Evolutionary conservation across 768 basidiomycete genomes (phyloP).

Genomic region (Clitopilus hobsonii): DNA sequence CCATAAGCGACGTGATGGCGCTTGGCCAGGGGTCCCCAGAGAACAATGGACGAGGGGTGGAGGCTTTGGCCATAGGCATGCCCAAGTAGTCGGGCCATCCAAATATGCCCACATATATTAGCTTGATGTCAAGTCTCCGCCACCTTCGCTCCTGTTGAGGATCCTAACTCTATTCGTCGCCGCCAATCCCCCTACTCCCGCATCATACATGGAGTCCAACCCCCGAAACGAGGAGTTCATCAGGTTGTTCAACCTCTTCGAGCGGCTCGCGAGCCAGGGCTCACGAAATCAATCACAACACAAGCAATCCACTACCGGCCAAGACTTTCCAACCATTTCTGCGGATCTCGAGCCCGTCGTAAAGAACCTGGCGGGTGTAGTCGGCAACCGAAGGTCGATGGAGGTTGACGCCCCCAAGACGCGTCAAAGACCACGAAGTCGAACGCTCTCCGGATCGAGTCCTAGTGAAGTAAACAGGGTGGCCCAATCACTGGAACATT

Average conservation of each 20-base stretch:
- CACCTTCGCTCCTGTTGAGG: no score
- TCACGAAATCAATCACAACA: slow-evolving; percentile 24
- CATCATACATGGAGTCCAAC: slow-evolving; percentile 15
- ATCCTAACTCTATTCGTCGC: background rate
- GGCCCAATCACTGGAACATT: slow-evolving; percentile 32
- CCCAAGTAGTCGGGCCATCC: no score
- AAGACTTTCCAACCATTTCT: slow-evolving; percentile 21
- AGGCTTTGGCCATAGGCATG: background rate
- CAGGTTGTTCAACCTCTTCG: slow-evolving; percentile 52
- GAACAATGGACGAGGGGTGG: background rate
- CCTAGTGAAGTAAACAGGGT: slow-evolving; percentile 22
- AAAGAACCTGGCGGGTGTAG: slow-evolving; percentile 24
- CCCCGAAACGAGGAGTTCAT: slow-evolving; percentile 48
- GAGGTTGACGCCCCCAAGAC: background rate
- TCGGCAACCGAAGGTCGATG: slow-evolving; percentile 10
- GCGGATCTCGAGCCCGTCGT: slow-evolving; percentile 32
- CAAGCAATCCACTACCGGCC: slow-evolving; percentile 21
- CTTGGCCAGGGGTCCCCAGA: background rate
- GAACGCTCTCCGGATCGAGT: slow-evolving; percentile 15
- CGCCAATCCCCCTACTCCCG: background rate
- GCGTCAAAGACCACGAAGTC: slow-evolving; percentile 1
- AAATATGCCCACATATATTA: no score
- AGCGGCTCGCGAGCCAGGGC: slow-evolving; percentile 44
- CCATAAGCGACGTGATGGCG: no score
- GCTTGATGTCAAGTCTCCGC: no score